Conservation (phyloP, 2,329 filamentous ascomycete species). For the Alternaria ventricosa region DNA sequence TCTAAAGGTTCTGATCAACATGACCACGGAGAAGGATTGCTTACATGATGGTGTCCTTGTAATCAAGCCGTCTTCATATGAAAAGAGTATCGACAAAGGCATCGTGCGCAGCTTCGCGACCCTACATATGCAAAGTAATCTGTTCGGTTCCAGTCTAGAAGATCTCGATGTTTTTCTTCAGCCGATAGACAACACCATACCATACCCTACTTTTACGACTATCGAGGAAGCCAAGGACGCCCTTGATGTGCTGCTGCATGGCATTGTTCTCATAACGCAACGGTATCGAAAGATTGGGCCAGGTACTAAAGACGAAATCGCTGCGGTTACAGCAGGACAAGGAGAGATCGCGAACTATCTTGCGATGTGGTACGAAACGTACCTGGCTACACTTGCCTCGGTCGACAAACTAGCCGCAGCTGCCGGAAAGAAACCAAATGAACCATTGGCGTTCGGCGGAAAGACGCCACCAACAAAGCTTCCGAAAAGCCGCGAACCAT, state of each 20-base stretch:
- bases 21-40: conserved; percentile 5
- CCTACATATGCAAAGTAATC: conserved; percentile 20
- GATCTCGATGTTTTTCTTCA: conserved; percentile 1
- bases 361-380: not conserved
- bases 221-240: conserved; percentile 12
- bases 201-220: not conserved
- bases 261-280: not conserved
- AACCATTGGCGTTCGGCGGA: not conserved
- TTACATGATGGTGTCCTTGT: not conserved
- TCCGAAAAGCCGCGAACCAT: not conserved
- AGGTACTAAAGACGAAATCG: not conserved
- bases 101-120: conserved; percentile 53
- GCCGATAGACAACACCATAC: not conserved
- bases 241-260: conserved; percentile 13
- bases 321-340: not conserved
- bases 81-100: conserved; percentile 50
- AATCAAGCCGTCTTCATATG: conserved; percentile 2
- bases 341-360: not conserved
- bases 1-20: conserved; percentile 46
- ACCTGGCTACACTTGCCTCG: not conserved
- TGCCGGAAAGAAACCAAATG: not conserved
- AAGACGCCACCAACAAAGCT: not conserved
- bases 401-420: not conserved
- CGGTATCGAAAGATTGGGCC: not conserved
- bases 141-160: conserved; percentile 18